phyloP scores from a whole-genome alignment of 202 grass and related monocot genomes.

The Carex sylvatica region DNA sequence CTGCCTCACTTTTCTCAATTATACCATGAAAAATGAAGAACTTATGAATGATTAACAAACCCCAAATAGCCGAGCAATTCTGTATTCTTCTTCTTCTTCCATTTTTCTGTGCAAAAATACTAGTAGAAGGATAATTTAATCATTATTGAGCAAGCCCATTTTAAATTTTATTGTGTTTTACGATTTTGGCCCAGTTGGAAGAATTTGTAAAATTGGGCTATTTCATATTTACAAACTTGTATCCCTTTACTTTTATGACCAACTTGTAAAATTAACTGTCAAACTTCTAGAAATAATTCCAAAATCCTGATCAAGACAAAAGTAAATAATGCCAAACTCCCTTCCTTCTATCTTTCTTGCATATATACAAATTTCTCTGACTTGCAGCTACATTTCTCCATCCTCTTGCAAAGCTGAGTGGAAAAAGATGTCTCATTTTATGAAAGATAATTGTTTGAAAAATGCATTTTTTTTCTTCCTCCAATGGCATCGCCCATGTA shows the following conservation, averaged over 20 bases:
- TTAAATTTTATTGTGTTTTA: neutral
- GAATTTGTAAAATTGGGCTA: neutral
- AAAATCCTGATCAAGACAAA: conserved; percentile 16
- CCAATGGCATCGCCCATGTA: neutral
- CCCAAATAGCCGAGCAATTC: neutral
- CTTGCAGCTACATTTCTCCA: conserved; percentile 8
- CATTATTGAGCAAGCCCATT: neutral
- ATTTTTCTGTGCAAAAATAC: neutral
- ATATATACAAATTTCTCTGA: neutral
- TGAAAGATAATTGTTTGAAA: neutral
- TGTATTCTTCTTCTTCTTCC: neutral
- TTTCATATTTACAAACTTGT: neutral
- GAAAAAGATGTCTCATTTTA: neutral
- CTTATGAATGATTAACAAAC: neutral
- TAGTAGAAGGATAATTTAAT: neutral
- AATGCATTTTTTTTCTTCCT: neutral
- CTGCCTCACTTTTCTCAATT: neutral
- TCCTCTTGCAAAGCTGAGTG: neutral
- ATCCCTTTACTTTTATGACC: neutral
- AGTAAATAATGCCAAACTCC: neutral
- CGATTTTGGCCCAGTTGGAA: neutral
- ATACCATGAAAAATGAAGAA: neutral
- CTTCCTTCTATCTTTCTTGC: neutral
- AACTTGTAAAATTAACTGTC: neutral
- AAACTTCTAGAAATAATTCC: conserved; percentile 1